Evolutionary conservation across 768 basidiomycete genomes (phyloP).

Genomic region (Coprinellus aureogranulatus): DNA sequence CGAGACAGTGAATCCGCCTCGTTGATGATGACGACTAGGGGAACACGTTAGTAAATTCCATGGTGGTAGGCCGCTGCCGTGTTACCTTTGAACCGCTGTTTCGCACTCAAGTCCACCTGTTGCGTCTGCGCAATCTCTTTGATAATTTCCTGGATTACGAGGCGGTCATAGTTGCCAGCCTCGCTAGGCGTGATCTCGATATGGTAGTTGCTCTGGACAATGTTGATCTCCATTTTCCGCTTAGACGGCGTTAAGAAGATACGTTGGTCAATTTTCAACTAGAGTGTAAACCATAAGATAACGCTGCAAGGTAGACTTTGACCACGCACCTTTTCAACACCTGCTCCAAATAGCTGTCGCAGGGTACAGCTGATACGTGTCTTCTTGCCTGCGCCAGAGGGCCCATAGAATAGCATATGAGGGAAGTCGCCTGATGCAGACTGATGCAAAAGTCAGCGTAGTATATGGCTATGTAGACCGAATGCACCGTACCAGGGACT

Average conservation of each 20-base stretch:
- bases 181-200: constrained; percentile 98
- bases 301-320: not conserved
- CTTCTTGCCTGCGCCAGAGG: constrained; percentile 97
- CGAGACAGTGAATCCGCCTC: constrained; percentile 94
- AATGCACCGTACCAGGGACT: constrained; percentile 56
- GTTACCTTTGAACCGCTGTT: constrained; percentile 97
- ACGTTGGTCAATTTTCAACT: constrained; percentile 98
- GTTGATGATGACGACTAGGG: constrained; percentile 87
- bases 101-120: constrained; percentile 93
- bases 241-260: constrained; percentile 93
- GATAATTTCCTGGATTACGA: constrained; percentile 93
- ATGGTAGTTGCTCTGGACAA: constrained; percentile 97
- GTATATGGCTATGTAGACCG: too few relatives aligned
- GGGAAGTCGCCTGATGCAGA: constrained; percentile 92
- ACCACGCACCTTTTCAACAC: constrained; percentile 80
- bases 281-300: constrained; percentile 1
- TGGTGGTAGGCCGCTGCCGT: too few relatives aligned
- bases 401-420: constrained; percentile 96
- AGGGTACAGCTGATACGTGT: constrained; percentile 90
- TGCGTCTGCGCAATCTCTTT: constrained; percentile 99
- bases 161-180: constrained; percentile 90
- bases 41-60: too few relatives aligned
- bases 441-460: constrained; percentile 32
- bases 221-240: constrained; percentile 91
- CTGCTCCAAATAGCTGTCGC: constrained; percentile 83